Evolutionary conservation across 2,329 filamentous ascomycete genomes (phyloP), one percentile per base, ranked within the genome.

Genomic region (Teratosphaeriaceae sp.): DNA sequence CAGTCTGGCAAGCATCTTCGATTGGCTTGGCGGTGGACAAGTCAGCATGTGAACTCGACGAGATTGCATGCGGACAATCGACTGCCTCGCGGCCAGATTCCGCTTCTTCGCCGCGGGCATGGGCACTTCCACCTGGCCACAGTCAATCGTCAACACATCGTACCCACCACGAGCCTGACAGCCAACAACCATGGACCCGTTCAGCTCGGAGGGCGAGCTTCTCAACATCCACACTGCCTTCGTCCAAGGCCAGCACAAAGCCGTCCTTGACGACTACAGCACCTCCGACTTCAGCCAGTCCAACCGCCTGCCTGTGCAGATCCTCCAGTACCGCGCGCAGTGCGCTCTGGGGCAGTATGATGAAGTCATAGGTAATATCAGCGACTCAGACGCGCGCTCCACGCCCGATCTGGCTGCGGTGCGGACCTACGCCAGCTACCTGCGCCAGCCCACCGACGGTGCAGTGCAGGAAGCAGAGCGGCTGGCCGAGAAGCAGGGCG

Each of bases 301-400:
- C 58, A 96, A 96, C 69, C 74, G 75, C 36, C 74, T 88, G 12
- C 79, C 87, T 30, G 85, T 86, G 30, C 82, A 82, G 45, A 71
- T 95, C 35, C 79, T 97, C 43, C 75, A 84, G 62, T 79, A 90
- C 50, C 86, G 92, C 62, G 82, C 90, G 33, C 84, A 83, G 61
- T 80, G 95, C 58, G 88, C 88, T 40, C 77, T 90, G 6, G 87
- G 88, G 42, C 80, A 94, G 61, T 78, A 82, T 48, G 73, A 82
- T 50, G 77, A 84, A 50, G 88, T 92, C 8, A 68, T 88, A 43
- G 73, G 78, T 45, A 80, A 86, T 21, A 66, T 79, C 44, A 75
- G 85, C 36, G 73, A 80, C 62, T 78, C 77, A 46, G 78, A 76
- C 53, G 69, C 75, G 21, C 78, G 78, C 51, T 59, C 38, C 38